A percentile compares a stretch with the other conserved stretches of the same genome.
Evolutionary conservation across 108 stramenopile genomes (phyloP).

Genomic region (Cyclostephanos invisitatus): DNA sequence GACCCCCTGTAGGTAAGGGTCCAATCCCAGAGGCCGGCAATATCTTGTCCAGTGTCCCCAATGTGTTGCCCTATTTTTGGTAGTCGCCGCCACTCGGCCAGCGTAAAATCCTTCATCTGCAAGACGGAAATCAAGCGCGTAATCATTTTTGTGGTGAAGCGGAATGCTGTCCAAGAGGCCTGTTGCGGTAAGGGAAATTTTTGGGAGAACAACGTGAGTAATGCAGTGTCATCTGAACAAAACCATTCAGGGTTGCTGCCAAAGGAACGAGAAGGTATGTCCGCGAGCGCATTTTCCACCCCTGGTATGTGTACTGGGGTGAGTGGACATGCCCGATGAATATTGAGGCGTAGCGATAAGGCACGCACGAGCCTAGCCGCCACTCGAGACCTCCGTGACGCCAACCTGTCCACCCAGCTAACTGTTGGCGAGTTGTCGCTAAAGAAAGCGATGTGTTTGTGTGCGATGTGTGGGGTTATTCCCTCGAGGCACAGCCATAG

Average conservation of each 20-base stretch:
- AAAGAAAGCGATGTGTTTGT: neutral
- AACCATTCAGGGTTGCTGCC: conserved; percentile 12
- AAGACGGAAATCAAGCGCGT: conserved; percentile 17
- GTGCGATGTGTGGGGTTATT: too few relatives aligned
- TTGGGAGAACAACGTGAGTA: conserved; percentile 6
- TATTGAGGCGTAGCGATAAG: neutral
- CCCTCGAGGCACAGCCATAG: conserved; percentile 17
- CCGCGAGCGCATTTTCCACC: neutral
- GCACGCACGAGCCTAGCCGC: conserved; percentile 2
- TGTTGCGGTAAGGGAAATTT: conserved; percentile 19
- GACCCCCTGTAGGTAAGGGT: neutral
- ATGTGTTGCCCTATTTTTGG: conserved; percentile 9
- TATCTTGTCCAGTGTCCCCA: conserved; percentile 8
- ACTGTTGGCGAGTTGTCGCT: conserved; percentile 26
- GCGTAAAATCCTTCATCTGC: conserved; percentile 8
- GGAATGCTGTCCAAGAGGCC: conserved; percentile 20
- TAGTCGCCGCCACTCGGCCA: conserved; percentile 1
- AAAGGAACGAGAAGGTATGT: conserved; percentile 24
- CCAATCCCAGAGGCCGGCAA: conserved; percentile 1
- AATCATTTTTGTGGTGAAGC: neutral
- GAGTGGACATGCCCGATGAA: neutral
- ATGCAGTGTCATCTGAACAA: neutral
- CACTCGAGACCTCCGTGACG: neutral
- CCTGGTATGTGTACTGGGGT: conserved; percentile 15
- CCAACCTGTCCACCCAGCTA: conserved; percentile 6